Base-by-base conservation (phyloP, 768 basidiomycete species). In the Steccherinum ochraceum region DNA sequence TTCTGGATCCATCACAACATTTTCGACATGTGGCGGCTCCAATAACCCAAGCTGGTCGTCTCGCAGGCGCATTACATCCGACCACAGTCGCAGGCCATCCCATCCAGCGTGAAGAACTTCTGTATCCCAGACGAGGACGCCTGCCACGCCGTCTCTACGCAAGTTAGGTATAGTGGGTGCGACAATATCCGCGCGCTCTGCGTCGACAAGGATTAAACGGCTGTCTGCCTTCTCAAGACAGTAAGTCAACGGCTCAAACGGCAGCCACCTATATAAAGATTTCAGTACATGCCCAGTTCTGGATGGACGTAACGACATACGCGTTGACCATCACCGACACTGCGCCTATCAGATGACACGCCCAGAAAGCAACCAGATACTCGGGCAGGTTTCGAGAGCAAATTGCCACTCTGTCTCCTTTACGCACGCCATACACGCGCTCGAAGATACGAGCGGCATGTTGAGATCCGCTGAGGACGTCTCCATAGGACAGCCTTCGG, bases 371-470 rank as follows among this genome's bases (percentile, higher is more conserved):
- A 41, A 78, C 68, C 4, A 82, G 63, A 57, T 73, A 83, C 51
- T 83, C 80, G 13, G 78, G 77, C 54, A 72, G 74, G 58, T 84
- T 84, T 42, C 82, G 76, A 52, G 80, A 79, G 55, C 78, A 77
- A 45, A 86, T 80, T 12, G 71, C 80, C 46, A 84, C 69, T 64
- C 77, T 69, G 58, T 81, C 78, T 19, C 78, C 79, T 65, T 82
- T 83, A 50, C 60, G 67, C 55, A 82, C 70, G 46, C 69, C 70
- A 55, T 79, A 79, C 19, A 67, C 66, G 48, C 63, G 62, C 43
- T 67, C 63, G 52, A 81, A 74, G 43, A 76, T 46, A 13, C 58
- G 66, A 2, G 81, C 79, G 44, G 71, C 62, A 47, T 69, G 69
- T 20, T 67, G 58, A 18, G 71, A 76, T 45, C 70, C 70, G 41